These are phyloP conservation scores for Aspergillus quadrilineatus DNA, from an alignment of 2,329 filamentous ascomycete species.

Conservation along the genomic window DNA sequence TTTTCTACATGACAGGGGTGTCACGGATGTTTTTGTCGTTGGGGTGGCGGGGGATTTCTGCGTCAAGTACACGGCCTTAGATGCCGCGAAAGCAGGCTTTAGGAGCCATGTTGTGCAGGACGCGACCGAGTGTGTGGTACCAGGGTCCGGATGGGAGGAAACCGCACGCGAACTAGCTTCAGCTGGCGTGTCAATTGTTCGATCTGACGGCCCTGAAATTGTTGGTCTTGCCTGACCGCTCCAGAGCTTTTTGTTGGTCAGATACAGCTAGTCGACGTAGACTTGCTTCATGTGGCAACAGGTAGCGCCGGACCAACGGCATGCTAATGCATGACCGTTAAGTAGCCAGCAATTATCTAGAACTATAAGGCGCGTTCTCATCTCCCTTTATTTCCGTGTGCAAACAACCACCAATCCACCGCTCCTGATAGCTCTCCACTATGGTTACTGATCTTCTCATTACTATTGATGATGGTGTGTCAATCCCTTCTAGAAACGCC, in stretches of 20 bases:
- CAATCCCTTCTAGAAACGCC: constrained; percentile 20
- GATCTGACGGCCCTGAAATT: constrained; percentile 57
- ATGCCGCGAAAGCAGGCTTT: constrained; percentile 75
- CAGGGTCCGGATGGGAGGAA: constrained; percentile 55
- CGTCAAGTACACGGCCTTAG: constrained; percentile 76
- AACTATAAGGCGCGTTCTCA: background rate
- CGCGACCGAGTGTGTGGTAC: constrained; percentile 71
- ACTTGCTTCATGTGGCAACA: background rate
- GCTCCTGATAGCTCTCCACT: constrained; percentile 7
- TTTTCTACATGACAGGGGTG: constrained; percentile 54
- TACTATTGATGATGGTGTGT: constrained; percentile 5
- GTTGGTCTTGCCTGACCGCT: constrained; percentile 42
- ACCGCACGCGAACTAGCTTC: constrained; percentile 55
- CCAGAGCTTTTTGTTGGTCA: background rate
- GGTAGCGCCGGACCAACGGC: background rate
- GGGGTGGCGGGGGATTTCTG: constrained; percentile 90
- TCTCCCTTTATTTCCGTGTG: background rate
- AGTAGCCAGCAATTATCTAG: background rate
- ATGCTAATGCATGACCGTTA: constrained; percentile 5
- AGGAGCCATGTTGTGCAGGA: constrained; percentile 74
- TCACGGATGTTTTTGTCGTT: constrained; percentile 81
- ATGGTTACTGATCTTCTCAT: background rate
- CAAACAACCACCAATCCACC: background rate
- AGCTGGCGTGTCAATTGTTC: constrained; percentile 64
- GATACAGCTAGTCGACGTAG: background rate